Evolutionary conservation across 768 basidiomycete species (phyloP), one percentile per base, ranked within the genome.

Genomic region (Podaxis sp.): DNA sequence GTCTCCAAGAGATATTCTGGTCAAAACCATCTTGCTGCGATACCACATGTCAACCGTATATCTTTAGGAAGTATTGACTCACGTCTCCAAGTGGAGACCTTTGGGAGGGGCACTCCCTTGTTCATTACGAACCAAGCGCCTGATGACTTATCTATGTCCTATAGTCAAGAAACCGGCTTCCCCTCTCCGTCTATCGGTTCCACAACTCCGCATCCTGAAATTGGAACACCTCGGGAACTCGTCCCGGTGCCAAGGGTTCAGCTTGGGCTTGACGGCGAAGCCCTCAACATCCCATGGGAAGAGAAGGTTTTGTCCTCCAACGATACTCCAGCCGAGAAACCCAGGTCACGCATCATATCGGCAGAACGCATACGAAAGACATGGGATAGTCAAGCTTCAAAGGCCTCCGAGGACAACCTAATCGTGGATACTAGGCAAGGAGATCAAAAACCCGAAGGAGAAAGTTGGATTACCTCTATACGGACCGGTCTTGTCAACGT

Each of bases 401-500:
- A 1, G 19, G 17, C 41, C 7, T 9, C 19, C 15, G 53, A 24
- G 24, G 19, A 47, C 1, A 19, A 17, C 15, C 17, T 13, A 11
- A 55, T 4, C 33, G 13, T 27, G 7, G 53, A 25, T 15, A 19
- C 1, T 15, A 36, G 15, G 17, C 5, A 13, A 33, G 29, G 25
- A 1, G 40, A 55, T 15, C 55, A 62, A 12, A 58, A 46, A 4
- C 49, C 49, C 11, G 66, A 67, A 9, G 46, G 49, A 2, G 77
- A 75, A 6, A 71, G 76, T 24, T 83, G 83, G 83, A 76, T 77
- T 9, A 66, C 72, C 17, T 74, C 77, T 24, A 55, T 84, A 66
- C 77, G 70, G 61, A 77, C 78, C 17, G 80, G 80, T 38, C 68
- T 85, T 11, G 76, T 80, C 56, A 76, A 77, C 58, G 82, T 81